A percentile compares a stretch with the other conserved stretches of the same genome.
Evolutionary conservation across 331 rosid genomes (phyloP).

Genomic region (Cydonia oblonga): DNA sequence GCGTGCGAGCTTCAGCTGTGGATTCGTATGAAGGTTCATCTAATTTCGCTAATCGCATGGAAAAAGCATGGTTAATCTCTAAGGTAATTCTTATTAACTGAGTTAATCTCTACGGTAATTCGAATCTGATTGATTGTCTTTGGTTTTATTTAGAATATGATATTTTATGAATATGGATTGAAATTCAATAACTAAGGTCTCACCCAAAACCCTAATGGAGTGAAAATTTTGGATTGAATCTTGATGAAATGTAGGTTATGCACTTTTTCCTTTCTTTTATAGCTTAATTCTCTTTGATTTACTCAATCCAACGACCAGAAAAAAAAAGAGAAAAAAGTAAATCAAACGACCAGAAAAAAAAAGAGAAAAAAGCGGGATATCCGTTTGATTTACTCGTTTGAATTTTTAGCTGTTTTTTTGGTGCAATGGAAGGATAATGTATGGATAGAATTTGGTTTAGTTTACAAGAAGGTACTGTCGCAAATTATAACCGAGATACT

Average conservation of each 20-base stretch:
- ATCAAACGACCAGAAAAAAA: no score
- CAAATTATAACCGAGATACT: neutral
- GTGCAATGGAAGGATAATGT: neutral
- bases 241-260: neutral
- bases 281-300: neutral
- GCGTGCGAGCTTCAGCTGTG: slow-evolving; percentile 55
- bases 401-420: neutral
- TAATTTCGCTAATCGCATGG: slow-evolving; percentile 71
- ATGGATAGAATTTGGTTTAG: neutral
- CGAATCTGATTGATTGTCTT: neutral
- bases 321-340: no score
- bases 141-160: neutral
- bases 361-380: no score
- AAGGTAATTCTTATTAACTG: slow-evolving; percentile 27
- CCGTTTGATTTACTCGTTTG: no score
- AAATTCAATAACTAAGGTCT: neutral
- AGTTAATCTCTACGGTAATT: slow-evolving; percentile 16
- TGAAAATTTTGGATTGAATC: neutral
- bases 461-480: neutral
- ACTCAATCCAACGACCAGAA: neutral
- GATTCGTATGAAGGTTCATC: slow-evolving; percentile 55
- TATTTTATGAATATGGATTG: neutral
- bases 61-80: slow-evolving; percentile 81
- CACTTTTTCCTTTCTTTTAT: neutral
- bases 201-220: neutral